phyloP scores from a whole-genome alignment of 2,329 filamentous ascomycete species.

The Hymenoscyphus occultus region DNA sequence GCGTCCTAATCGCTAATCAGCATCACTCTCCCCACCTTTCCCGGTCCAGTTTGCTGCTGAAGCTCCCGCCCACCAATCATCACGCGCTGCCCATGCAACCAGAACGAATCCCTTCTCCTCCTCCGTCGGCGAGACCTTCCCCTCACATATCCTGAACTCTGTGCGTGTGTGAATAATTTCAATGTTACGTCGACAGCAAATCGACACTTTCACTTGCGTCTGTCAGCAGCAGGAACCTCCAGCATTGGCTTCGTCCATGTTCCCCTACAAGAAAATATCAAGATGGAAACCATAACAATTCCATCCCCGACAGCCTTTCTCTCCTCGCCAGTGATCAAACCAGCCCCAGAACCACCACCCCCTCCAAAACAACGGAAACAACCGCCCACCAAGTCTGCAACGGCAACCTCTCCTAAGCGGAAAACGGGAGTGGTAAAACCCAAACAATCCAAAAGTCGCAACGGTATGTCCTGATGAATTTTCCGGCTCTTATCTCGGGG shows the following conservation, averaged over 20 bases:
- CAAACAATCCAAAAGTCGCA: constrained; percentile 73
- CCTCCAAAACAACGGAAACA: constrained; percentile 32
- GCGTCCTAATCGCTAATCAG: constrained; percentile 4
- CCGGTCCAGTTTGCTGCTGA: background rate
- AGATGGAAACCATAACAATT: constrained; percentile 58
- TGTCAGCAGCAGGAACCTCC: constrained; percentile 11
- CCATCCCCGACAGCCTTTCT: constrained; percentile 57
- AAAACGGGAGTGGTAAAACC: constrained; percentile 50
- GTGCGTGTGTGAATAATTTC: constrained; percentile 1
- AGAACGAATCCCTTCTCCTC: background rate
- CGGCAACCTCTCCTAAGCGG: constrained; percentile 23
- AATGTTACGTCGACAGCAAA: constrained; percentile 20
- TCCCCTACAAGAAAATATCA: constrained; percentile 22
- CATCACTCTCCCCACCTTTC: constrained; percentile 8
- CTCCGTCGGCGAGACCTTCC: constrained; percentile 8
- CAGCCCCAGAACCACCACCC: constrained; percentile 32
- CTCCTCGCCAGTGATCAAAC: constrained; percentile 37
- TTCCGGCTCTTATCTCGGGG: constrained; percentile 27
- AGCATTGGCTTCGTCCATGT: constrained; percentile 22
- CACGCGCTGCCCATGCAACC: constrained; percentile 8
- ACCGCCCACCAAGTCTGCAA: constrained; percentile 21
- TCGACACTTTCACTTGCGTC: constrained; percentile 9
- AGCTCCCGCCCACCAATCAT: constrained; percentile 15
- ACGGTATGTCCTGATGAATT: constrained; percentile 52
- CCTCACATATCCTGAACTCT: constrained; percentile 2